These are phyloP conservation scores for Inosperma sp. DNA, from an alignment of 768 basidiomycete species.

Conservation along the genomic window DNA sequence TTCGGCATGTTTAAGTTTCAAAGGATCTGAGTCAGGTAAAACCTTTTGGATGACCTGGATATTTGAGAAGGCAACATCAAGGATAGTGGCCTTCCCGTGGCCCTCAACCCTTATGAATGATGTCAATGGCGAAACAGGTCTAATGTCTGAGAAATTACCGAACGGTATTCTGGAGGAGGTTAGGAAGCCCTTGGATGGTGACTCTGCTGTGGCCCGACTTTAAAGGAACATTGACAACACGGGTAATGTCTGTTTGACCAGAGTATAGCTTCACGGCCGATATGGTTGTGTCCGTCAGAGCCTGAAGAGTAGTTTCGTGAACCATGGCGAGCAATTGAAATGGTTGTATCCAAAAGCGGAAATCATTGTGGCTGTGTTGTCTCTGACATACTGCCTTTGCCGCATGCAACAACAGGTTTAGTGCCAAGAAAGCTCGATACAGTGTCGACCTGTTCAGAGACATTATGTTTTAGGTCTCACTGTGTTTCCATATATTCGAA, in stretches of 20 bases:
- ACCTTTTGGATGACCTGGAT: constrained; percentile 9
- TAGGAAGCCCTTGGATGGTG: constrained; percentile 30
- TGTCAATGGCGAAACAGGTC: neutral
- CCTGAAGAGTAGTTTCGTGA: neutral
- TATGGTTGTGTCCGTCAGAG: constrained; percentile 28
- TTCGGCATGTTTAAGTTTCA: constrained; percentile 18
- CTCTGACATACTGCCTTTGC: neutral
- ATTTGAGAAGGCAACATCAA: constrained; percentile 32
- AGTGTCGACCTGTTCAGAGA: neutral
- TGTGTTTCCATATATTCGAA: no score
- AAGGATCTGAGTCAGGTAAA: constrained; percentile 3
- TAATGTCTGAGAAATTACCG: constrained; percentile 17
- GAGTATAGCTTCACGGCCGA: constrained; percentile 33
- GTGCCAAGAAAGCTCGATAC: neutral
- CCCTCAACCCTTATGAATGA: constrained; percentile 34
- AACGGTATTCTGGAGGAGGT: constrained; percentile 28
- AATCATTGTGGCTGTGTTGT: neutral
- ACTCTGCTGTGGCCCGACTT: constrained; percentile 33
- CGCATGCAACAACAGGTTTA: neutral
- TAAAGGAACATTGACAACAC: constrained; percentile 30
- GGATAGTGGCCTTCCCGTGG: constrained; percentile 34
- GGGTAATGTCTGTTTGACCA: constrained; percentile 33
- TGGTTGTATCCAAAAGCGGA: neutral
- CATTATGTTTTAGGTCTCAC: neutral
- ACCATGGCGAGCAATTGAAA: neutral